Base-by-base conservation (phyloP, 305 asterid species). In the Salvia sclarea region DNA sequence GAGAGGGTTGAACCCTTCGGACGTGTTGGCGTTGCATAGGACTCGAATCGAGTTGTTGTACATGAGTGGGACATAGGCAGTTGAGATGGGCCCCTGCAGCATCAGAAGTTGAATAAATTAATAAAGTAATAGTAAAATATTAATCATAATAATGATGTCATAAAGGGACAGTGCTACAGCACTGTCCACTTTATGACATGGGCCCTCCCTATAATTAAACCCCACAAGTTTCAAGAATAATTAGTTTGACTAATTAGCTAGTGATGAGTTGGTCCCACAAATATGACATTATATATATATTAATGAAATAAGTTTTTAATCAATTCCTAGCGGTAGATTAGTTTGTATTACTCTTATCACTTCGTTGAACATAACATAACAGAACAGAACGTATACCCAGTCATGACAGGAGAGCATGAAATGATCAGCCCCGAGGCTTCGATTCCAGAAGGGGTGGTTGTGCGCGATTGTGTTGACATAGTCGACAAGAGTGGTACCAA, bases 321-420 rank as follows among this genome's bases (percentile, higher is more conserved):
- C 30, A 25, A 25, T 25, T 25, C 4, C 2, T 25, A 25, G 4
- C 4, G 30, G 30, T 25, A 25, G 4, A 25, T 25, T 25, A 25
- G 30, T 25, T 4, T 25, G 30, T 3, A 30, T 30, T 30, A 30
- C 5, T 2, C 5, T 30, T 30, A 30, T 30, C 35, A 2, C 0
- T 30, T 30, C 5, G 5, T 30, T 7, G 5, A 55, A n/a, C 28
- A 33, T 8, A 33, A 8, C 14, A 16, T 3, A 33, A 8, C 5
- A 2, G 3, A 30, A 1, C 0, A 61, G 0, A 54, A n/a, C n/a
- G n/a, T 81, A 25, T 69, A 90, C 96, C 95, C 97, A 90, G 38
- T 90, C 95, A 47, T 90, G 97, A 33, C 95, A 90, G n/a, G 97
- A 88, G 28, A 90, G 79, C 97, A 90, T 88, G 84, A 88, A 81